These are phyloP conservation scores for Cutaneotrichosporon cyanovorans DNA, from an alignment of 1,284 basidiomycete species.

Conservation along the genomic window DNA sequence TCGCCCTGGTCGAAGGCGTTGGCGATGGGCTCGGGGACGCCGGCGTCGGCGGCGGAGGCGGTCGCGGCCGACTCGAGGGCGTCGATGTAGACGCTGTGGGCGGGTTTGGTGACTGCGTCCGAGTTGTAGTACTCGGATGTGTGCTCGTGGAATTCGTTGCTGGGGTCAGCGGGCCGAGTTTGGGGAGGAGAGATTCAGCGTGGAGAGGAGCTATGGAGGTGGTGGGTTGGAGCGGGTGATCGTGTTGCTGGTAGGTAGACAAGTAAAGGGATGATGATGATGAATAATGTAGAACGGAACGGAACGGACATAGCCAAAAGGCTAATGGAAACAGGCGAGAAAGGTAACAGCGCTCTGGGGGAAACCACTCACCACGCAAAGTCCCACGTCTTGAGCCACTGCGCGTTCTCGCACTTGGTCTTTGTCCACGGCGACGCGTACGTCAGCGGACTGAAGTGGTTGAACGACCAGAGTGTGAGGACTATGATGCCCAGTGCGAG, in stretches of 20 bases:
- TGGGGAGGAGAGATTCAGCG: not conserved
- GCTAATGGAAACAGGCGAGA: no score
- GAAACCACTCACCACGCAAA: conserved; percentile 83
- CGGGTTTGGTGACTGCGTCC: conserved; percentile 13
- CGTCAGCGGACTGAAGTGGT: conserved; percentile 69
- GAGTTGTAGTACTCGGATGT: conserved; percentile 26
- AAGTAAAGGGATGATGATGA: no score
- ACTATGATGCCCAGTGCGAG: conserved; percentile 66
- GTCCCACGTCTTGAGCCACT: conserved; percentile 91
- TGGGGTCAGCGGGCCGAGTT: conserved; percentile 11
- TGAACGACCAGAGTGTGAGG: conserved; percentile 69
- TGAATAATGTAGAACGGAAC: no score
- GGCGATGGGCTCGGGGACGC: conserved; percentile 41
- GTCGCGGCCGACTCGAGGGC: conserved; percentile 21
- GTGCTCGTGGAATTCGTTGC: conserved; percentile 39
- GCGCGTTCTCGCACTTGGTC: conserved; percentile 63
- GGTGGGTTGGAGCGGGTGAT: no score
- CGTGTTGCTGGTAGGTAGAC: no score
- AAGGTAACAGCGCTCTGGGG: no score
- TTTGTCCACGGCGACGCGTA: conserved; percentile 88
- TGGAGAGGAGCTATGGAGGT: not conserved
- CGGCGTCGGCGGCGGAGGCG: conserved; percentile 29
- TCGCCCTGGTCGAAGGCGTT: conserved; percentile 41
- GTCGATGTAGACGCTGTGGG: conserved; percentile 21
- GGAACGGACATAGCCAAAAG: no score